These are phyloP conservation scores for Syncephalis plumigaleata DNA, from an alignment of 371 early-diverging fungal genomes.

Conservation along the genomic window DNA sequence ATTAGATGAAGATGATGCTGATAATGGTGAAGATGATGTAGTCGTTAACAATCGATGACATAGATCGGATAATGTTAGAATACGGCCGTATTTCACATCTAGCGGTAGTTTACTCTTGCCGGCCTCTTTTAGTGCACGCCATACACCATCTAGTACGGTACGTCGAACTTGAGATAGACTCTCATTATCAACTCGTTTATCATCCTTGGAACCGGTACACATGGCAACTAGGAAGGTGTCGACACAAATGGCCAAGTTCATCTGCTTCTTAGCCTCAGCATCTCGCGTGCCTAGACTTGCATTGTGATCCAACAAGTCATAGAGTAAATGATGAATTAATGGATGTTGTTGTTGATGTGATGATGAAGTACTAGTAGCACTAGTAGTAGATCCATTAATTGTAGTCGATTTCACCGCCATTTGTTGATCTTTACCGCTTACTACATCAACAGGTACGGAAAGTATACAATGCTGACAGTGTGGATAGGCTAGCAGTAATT, in stretches of 20 bases:
- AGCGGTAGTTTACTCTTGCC: constrained; percentile 25
- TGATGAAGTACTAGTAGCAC: constrained; percentile 4
- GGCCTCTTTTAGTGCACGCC: constrained; percentile 39
- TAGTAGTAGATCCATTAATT: too few relatives aligned
- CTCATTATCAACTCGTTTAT: constrained; percentile 13
- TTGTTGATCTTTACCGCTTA: too few relatives aligned
- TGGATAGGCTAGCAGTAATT: constrained; percentile 72
- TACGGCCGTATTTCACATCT: constrained; percentile 44
- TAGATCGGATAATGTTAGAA: constrained; percentile 50
- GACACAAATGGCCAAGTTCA: constrained; percentile 39
- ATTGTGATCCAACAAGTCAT: constrained; percentile 39
- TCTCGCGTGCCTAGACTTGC: constrained; percentile 5
- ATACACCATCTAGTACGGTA: constrained; percentile 40
- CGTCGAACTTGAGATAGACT: constrained; percentile 34
- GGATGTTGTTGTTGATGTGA: constrained; percentile 9
- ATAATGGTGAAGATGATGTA: constrained; percentile 17
- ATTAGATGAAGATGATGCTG: too few relatives aligned
- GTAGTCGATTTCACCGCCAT: too few relatives aligned
- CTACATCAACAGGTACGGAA: too few relatives aligned
- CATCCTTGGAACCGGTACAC: constrained; percentile 21
- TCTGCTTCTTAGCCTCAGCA: constrained; percentile 8
- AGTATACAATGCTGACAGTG: constrained; percentile 43
- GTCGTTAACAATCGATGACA: constrained; percentile 47
- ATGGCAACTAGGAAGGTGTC: constrained; percentile 9
- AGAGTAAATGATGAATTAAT: constrained; percentile 30